phyloP scores from a whole-genome alignment of 305 asterid genomes.

The Fraxinus angustifolia region DNA sequence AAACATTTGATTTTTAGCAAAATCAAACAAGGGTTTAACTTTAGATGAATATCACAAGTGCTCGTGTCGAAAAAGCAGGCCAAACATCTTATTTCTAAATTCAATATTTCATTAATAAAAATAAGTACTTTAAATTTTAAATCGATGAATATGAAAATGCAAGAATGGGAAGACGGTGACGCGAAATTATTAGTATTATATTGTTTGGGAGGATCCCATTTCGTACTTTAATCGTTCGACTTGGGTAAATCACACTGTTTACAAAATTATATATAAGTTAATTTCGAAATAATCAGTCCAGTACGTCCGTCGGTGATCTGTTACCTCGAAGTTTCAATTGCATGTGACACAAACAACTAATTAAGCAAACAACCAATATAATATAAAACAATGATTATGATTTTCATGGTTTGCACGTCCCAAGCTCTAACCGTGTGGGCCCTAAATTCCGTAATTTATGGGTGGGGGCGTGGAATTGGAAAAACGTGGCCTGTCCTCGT shows the following conservation, averaged over 20 bases:
- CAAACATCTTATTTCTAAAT: background rate
- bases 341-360: background rate
- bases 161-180: background rate
- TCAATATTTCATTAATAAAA: background rate
- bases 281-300: background rate
- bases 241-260: background rate
- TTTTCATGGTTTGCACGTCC: slow-evolving; percentile 6
- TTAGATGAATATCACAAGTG: background rate
- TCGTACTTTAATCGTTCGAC: background rate
- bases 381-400: background rate
- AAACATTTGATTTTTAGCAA: background rate
- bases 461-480: background rate
- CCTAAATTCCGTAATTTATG: background rate
- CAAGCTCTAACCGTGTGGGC: background rate
- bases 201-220: background rate
- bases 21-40: background rate
- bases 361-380: background rate
- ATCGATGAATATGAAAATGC: background rate
- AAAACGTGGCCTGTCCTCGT: background rate
- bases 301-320: background rate
- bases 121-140: background rate
- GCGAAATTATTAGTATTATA: background rate
- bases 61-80: background rate
- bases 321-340: background rate
- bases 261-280: background rate